A percentile compares a stretch with the other conserved stretches of the same genome.
phyloP scores from a whole-genome alignment of 2,329 filamentous ascomycete genomes.

The Arthroderma sp. region DNA sequence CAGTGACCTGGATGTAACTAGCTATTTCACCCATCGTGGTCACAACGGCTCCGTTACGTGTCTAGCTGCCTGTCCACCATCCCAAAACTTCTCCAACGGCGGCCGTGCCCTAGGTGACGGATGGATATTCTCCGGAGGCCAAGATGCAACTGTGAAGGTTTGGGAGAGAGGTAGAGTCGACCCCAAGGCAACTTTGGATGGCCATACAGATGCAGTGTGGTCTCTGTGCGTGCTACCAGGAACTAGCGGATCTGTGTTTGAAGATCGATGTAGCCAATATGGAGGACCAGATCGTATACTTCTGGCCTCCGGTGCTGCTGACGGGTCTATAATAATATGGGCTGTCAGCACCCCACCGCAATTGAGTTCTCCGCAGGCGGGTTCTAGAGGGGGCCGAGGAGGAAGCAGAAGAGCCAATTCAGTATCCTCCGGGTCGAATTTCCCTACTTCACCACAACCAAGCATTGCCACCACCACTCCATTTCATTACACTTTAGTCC shows the following conservation, averaged over 20 bases:
- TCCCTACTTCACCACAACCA: slow-evolving; percentile 79
- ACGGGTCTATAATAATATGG: slow-evolving; percentile 88
- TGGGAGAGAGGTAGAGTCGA: slow-evolving; percentile 94
- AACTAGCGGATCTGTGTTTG: slow-evolving; percentile 68
- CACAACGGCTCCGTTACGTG: slow-evolving; percentile 84
- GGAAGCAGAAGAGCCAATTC: slow-evolving; percentile 79
- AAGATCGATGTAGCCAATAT: slow-evolving; percentile 54
- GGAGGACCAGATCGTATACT: slow-evolving; percentile 76
- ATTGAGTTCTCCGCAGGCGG: slow-evolving; percentile 64
- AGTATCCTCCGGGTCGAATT: slow-evolving; percentile 86
- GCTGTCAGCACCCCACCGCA: slow-evolving; percentile 84
- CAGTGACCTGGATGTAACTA: slow-evolving; percentile 78
- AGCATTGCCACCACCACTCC: slow-evolving; percentile 73
- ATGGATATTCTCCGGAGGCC: slow-evolving; percentile 96
- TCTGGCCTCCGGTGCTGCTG: slow-evolving; percentile 80
- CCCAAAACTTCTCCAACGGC: slow-evolving; percentile 78
- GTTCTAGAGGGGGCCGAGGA: slow-evolving; percentile 52
- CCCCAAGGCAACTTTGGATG: slow-evolving; percentile 85
- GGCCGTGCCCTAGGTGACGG: slow-evolving; percentile 81
- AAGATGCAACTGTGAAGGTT: slow-evolving; percentile 82
- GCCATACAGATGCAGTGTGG: slow-evolving; percentile 94
- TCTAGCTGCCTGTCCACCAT: slow-evolving; percentile 73
- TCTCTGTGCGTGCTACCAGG: slow-evolving; percentile 82
- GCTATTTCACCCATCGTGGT: slow-evolving; percentile 89
- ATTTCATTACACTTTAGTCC: slow-evolving; percentile 77